Evolutionary conservation across 768 basidiomycete species (phyloP).

Genomic region (Fomitopsis serialis): DNA sequence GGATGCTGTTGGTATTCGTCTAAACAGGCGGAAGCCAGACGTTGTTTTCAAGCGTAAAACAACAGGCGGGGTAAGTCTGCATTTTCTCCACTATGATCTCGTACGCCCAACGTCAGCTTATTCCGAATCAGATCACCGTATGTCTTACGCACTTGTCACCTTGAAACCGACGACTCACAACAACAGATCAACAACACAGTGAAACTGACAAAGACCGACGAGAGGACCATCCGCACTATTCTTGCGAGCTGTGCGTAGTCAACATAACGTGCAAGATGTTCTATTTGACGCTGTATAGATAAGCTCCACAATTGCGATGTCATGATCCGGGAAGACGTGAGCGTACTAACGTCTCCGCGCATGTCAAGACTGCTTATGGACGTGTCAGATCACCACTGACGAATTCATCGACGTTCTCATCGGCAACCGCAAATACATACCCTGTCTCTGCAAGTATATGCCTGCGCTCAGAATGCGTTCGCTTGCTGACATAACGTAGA

Average conservation of each 20-base stretch:
- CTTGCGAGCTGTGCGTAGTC: conserved; percentile 72
- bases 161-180: background rate
- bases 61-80: conserved; percentile 77
- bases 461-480: conserved; percentile 1
- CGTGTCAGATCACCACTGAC: conserved; percentile 78
- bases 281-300: conserved; percentile 36
- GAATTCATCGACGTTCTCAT: conserved; percentile 99
- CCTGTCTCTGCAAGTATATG: conserved; percentile 70
- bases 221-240: conserved; percentile 90
- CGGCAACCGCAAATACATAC: conserved; percentile 88
- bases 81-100: conserved; percentile 3
- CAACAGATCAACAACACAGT: conserved; percentile 81
- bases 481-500: conserved; percentile 37
- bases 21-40: conserved; percentile 89
- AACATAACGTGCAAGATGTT: background rate
- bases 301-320: conserved; percentile 94
- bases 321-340: conserved; percentile 96
- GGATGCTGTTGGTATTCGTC: conserved; percentile 92
- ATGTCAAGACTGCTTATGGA: no score
- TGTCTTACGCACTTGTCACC: conserved; percentile 10
- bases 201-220: conserved; percentile 91
- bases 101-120: no score
- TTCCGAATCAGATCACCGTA: conserved; percentile 80
- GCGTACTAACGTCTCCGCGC: conserved; percentile 15
- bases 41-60: conserved; percentile 92